Conservation (phyloP, 495 filamentous ascomycete species). For the Stereocaulon alpinum region DNA sequence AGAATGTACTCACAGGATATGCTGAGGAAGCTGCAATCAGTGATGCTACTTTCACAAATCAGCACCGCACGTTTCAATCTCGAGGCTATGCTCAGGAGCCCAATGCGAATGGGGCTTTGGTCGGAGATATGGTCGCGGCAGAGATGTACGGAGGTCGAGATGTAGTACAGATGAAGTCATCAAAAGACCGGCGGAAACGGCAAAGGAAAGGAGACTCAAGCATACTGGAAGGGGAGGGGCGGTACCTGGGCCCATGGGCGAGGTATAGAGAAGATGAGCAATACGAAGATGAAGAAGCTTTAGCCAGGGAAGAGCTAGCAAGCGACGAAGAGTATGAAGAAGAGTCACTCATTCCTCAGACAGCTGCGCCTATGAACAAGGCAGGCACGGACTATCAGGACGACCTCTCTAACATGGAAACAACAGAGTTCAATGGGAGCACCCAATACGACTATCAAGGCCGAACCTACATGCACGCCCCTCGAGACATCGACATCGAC, state of each 20-base stretch:
- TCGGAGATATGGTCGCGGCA: constrained; percentile 44
- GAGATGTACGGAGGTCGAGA: constrained; percentile 43
- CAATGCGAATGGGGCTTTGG: constrained; percentile 37
- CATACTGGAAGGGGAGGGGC: constrained; percentile 71
- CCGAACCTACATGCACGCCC: constrained; percentile 88
- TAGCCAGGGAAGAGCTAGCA: constrained; percentile 49
- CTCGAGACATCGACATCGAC: constrained; percentile 89
- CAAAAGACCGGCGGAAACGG: constrained; percentile 62
- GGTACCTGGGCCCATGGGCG: constrained; percentile 93
- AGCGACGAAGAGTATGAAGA: constrained; percentile 79
- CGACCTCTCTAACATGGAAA: constrained; percentile 51
- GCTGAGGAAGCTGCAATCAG: constrained; percentile 83
- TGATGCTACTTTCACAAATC: constrained; percentile 74
- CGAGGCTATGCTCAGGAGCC: constrained; percentile 51
- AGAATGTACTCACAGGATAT: constrained; percentile 82
- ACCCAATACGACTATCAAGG: constrained; percentile 83
- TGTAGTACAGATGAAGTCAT: constrained; percentile 47
- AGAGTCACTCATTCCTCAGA: constrained; percentile 36
- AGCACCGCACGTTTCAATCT: constrained; percentile 67
- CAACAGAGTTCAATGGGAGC: constrained; percentile 78
- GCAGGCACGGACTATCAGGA: constrained; percentile 51
- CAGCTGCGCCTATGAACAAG: constrained; percentile 43
- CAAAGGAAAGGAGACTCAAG: constrained; percentile 76
- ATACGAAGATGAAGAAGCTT: constrained; percentile 47
- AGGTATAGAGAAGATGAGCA: constrained; percentile 57